phyloP scores from a whole-genome alignment of 805 yeast genomes.

The Saccharomycopsis capsularis region DNA sequence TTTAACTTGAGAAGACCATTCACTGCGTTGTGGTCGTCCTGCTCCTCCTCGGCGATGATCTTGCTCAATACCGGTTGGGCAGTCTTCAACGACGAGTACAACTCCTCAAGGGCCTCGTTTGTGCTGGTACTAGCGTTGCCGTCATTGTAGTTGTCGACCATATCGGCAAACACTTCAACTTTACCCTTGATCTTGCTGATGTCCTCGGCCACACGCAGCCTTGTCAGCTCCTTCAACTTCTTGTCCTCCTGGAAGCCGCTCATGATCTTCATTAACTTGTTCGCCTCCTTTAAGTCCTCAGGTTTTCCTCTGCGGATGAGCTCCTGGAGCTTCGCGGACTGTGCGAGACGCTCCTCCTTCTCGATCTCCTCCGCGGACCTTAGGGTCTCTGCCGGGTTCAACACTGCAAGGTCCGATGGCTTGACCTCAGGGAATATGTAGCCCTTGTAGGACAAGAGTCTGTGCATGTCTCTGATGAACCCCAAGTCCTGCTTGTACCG shows the following conservation, averaged over 20 bases:
- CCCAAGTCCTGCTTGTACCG: constrained; percentile 88
- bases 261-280: constrained; percentile 94
- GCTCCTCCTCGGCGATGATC: constrained; percentile 74
- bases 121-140: constrained; percentile 32
- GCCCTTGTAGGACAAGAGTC: constrained; percentile 82
- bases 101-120: constrained; percentile 68
- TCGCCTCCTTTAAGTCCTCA: constrained; percentile 91
- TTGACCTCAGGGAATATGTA: constrained; percentile 89
- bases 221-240: constrained; percentile 53
- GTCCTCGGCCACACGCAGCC: constrained; percentile 75
- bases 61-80: constrained; percentile 83
- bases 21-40: constrained; percentile 54
- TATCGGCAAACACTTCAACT: constrained; percentile 79
- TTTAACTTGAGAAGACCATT: constrained; percentile 59
- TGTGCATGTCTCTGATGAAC: constrained; percentile 91
- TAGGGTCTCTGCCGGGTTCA: constrained; percentile 81
- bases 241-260: constrained; percentile 93
- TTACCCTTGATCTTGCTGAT: constrained; percentile 77
- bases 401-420: constrained; percentile 85
- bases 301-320: constrained; percentile 93
- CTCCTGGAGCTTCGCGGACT: constrained; percentile 92
- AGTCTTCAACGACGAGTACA: constrained; percentile 69
- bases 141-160: constrained; percentile 36
- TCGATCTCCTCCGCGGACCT: constrained; percentile 87
- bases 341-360: constrained; percentile 87